These are phyloP conservation scores for Fusarium setosum DNA, from an alignment of 2,329 filamentous ascomycete genomes.

Conservation along the genomic window DNA sequence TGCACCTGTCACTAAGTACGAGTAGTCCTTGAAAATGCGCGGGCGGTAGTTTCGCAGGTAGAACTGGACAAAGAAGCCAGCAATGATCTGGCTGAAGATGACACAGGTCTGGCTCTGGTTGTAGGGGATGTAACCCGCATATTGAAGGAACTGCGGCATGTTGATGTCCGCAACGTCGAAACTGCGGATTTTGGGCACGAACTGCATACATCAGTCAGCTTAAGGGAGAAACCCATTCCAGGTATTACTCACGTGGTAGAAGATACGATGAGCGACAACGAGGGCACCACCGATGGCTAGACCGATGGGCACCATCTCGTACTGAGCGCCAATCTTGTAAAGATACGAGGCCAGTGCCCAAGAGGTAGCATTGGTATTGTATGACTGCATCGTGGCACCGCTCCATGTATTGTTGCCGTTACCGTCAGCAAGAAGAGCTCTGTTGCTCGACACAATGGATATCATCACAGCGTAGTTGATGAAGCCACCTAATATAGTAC, in stretches of 20 bases:
- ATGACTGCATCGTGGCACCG: conserved; percentile 61
- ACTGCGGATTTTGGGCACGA: conserved; percentile 57
- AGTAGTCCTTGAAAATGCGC: conserved; percentile 64
- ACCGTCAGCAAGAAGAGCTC: conserved; percentile 56
- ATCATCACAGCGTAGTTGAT: conserved; percentile 68
- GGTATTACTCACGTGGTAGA: conserved; percentile 50
- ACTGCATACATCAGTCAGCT: conserved; percentile 45
- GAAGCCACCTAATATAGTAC: conserved; percentile 64
- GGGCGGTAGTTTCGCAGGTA: conserved; percentile 65
- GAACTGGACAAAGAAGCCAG: conserved; percentile 62
- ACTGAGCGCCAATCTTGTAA: conserved; percentile 57
- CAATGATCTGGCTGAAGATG: conserved; percentile 56
- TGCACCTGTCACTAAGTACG: conserved; percentile 63
- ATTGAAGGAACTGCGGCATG: conserved; percentile 65
- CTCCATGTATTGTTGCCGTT: conserved; percentile 65
- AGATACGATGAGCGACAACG: conserved; percentile 57
- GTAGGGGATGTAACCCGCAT: conserved; percentile 65
- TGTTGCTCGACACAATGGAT: conserved; percentile 61
- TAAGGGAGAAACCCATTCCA: too few species aligned
- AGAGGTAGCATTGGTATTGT: conserved; percentile 59
- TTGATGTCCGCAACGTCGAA: conserved; percentile 59
- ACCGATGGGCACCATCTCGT: conserved; percentile 62
- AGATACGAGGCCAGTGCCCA: conserved; percentile 66
- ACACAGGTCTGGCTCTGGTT: conserved; percentile 67
- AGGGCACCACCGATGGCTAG: conserved; percentile 58